A percentile compares a stretch with the other conserved stretches of the same genome.
phyloP scores from a whole-genome alignment of 495 filamentous ascomycete species.

The Trichoderma orchidacearum region DNA sequence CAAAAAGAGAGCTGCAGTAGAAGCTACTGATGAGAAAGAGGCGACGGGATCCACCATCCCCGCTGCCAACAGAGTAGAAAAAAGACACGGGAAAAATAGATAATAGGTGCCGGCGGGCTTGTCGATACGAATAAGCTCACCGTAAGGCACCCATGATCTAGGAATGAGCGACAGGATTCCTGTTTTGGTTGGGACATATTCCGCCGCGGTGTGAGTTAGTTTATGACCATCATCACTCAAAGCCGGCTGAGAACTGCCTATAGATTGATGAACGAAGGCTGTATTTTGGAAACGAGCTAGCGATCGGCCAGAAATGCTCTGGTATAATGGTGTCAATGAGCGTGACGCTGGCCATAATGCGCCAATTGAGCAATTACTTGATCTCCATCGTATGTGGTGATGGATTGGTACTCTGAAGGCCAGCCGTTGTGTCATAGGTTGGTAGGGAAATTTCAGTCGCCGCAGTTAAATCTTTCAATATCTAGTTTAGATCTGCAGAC shows the following conservation, averaged over 20 bases:
- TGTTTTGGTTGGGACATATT: conserved; percentile 29
- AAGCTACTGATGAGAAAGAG: conserved; percentile 6
- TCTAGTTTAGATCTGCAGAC: too few species aligned
- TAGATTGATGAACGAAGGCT: background rate
- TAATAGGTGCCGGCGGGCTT: conserved; percentile 94
- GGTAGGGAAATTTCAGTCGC: too few species aligned
- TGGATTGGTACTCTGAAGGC: background rate
- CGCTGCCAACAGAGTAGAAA: conserved; percentile 65
- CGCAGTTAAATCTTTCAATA: too few species aligned
- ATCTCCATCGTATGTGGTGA: background rate
- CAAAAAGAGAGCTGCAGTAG: conserved; percentile 56
- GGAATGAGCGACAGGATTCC: conserved; percentile 72
- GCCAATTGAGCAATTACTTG: background rate
- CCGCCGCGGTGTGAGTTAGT: background rate
- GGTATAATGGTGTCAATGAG: background rate
- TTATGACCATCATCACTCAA: background rate
- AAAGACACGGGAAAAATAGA: conserved; percentile 88
- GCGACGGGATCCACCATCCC: conserved; percentile 47
- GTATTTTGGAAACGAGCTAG: background rate
- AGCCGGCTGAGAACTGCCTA: background rate
- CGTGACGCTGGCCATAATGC: background rate
- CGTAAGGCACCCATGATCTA: conserved; percentile 69
- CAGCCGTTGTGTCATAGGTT: background rate
- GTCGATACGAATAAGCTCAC: conserved; percentile 84
- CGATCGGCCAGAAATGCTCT: background rate